These are phyloP conservation scores for Brasenia schreberi DNA, from an alignment of 164 flowering plant genomes.

Conservation along the genomic window DNA sequence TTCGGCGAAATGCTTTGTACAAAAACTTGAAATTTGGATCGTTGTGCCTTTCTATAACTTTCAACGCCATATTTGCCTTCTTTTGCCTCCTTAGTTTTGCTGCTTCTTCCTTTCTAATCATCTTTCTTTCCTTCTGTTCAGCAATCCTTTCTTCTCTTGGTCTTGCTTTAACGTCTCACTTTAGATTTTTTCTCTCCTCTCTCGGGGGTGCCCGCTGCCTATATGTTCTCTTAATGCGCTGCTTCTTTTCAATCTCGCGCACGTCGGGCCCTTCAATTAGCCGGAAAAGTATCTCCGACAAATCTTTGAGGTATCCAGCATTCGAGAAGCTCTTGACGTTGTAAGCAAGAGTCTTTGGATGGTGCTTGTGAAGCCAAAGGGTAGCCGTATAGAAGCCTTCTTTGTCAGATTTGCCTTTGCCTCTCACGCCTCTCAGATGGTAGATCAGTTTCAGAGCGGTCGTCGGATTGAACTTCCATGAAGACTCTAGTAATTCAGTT, in stretches of 20 bases:
- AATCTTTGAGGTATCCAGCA: slow-evolving; percentile 26
- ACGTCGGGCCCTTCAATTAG: slow-evolving; percentile 20
- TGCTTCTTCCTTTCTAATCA: slow-evolving; percentile 10
- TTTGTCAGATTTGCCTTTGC: slow-evolving; percentile 36
- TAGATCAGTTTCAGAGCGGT: slow-evolving; percentile 42
- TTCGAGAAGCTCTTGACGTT: slow-evolving; percentile 16
- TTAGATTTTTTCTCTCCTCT: neutral
- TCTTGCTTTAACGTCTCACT: neutral
- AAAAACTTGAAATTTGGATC: slow-evolving; percentile 20
- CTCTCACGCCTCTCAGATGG: slow-evolving; percentile 45
- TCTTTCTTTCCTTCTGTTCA: slow-evolving; percentile 1
- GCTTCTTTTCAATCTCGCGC: slow-evolving; percentile 9
- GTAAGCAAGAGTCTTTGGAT: slow-evolving; percentile 26
- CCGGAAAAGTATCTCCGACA: slow-evolving; percentile 28
- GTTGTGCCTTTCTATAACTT: slow-evolving; percentile 16
- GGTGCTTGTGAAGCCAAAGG: slow-evolving; percentile 30
- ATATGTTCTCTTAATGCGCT: neutral
- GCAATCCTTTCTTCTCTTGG: slow-evolving; percentile 2
- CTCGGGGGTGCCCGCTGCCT: neutral
- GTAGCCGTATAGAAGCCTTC: slow-evolving; percentile 29
- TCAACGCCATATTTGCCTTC: slow-evolving; percentile 9
- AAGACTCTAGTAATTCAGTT: slow-evolving; percentile 9
- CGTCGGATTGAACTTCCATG: slow-evolving; percentile 31
- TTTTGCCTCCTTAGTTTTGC: slow-evolving; percentile 13
- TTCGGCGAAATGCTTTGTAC: slow-evolving; percentile 20